phyloP scores from a whole-genome alignment of 805 yeast species.

The Candida tibetensis region DNA sequence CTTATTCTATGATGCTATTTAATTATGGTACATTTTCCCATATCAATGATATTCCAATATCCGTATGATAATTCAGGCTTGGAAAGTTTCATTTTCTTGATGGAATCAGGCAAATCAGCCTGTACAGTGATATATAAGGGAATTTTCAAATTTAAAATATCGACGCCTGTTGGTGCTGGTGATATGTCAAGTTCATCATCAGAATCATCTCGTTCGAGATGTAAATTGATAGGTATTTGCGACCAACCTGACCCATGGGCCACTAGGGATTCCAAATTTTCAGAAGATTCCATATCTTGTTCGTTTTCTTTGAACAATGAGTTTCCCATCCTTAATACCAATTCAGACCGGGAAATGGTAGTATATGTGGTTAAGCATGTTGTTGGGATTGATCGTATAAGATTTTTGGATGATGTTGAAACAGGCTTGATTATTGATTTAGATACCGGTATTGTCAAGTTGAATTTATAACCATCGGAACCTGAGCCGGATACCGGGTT shows the following conservation, averaged over 20 bases:
- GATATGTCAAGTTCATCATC: conserved; percentile 2
- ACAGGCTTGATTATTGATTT: conserved; percentile 20
- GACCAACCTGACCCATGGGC: conserved; percentile 34
- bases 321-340: conserved; percentile 22
- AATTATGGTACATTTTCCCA: conserved; percentile 8
- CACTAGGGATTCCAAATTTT: conserved; percentile 13
- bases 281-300: conserved; percentile 4
- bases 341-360: conserved; percentile 29
- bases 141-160: conserved; percentile 13
- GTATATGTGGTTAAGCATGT: conserved; percentile 28
- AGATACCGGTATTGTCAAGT: conserved; percentile 25
- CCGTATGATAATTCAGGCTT: conserved; percentile 22
- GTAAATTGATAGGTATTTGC: conserved; percentile 28
- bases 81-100: conserved; percentile 13
- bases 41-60: conserved; percentile 21
- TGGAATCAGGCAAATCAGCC: conserved; percentile 22
- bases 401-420: conserved; percentile 17
- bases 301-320: conserved; percentile 2
- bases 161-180: background rate
- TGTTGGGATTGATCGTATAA: conserved; percentile 36
- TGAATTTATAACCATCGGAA: conserved; percentile 7
- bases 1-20: too few relatives aligned
- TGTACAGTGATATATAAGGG: conserved; percentile 31
- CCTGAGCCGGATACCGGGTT: conserved; percentile 3
- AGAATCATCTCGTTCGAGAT: conserved; percentile 3